phyloP scores from a whole-genome alignment of 1,284 basidiomycete genomes.

The Hymenochaete sp. region DNA sequence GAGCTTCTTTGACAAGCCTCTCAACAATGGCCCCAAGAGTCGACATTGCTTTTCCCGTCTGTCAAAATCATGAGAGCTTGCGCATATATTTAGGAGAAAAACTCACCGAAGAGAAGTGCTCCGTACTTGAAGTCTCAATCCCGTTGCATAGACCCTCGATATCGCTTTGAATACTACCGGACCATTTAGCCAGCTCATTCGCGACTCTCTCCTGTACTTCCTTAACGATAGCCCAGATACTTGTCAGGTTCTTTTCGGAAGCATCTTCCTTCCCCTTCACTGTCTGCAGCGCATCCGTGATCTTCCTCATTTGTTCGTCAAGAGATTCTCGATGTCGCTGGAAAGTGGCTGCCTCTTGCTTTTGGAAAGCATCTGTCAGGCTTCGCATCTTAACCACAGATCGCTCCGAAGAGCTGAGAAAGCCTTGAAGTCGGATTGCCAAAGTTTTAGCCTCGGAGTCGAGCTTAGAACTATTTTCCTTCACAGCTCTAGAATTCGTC shows the following conservation, averaged over 20 bases:
- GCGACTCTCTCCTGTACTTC: slow-evolving; percentile 48
- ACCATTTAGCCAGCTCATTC: slow-evolving; percentile 46
- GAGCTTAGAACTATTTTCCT: slow-evolving; percentile 53
- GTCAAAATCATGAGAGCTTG: slow-evolving; percentile 6
- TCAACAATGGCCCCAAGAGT: slow-evolving; percentile 50
- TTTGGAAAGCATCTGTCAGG: slow-evolving; percentile 50
- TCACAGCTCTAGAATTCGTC: slow-evolving; percentile 59
- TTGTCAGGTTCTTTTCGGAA: slow-evolving; percentile 13
- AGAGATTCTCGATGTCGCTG: slow-evolving; percentile 46
- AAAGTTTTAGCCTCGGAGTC: slow-evolving; percentile 44
- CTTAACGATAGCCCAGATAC: slow-evolving; percentile 36
- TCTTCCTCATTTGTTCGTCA: slow-evolving; percentile 47
- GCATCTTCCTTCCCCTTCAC: slow-evolving; percentile 34
- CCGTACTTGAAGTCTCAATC: slow-evolving; percentile 33
- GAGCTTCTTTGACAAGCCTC: slow-evolving; percentile 48
- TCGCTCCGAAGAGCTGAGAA: slow-evolving; percentile 49
- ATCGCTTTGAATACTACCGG: slow-evolving; percentile 38
- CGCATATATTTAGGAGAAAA: not conserved
- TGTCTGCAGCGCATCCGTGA: slow-evolving; percentile 49
- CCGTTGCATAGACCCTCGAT: slow-evolving; percentile 41
- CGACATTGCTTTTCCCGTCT: slow-evolving; percentile 48
- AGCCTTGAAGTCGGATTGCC: slow-evolving; percentile 51
- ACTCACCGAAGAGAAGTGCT: slow-evolving; percentile 34
- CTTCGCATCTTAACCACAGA: slow-evolving; percentile 43
- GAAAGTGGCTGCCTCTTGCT: slow-evolving; percentile 40